Evolutionary conservation across 345 rosid species (phyloP).

Genomic region (Combretum micranthum): DNA sequence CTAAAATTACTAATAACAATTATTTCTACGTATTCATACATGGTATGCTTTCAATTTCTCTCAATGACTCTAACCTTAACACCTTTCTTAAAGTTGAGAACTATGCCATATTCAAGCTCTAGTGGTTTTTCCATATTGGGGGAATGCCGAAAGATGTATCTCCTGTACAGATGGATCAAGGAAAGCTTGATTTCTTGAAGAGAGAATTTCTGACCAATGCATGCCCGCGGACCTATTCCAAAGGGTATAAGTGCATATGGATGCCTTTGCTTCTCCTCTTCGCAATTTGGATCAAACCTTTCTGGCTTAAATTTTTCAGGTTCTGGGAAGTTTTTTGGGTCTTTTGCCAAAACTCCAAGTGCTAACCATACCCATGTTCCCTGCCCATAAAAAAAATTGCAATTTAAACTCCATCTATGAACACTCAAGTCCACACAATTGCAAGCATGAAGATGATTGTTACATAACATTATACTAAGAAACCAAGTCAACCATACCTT

Average conservation of each 20-base stretch:
- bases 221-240: conserved; percentile 89
- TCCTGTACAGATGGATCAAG: conserved; percentile 58
- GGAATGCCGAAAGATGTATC: conserved; percentile 59
- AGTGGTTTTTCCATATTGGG: conserved; percentile 76
- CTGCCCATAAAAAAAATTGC: conserved; percentile 20
- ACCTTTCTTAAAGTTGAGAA: conserved; percentile 78
- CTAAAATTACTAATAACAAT: too few species aligned
- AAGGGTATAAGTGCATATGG: conserved; percentile 83
- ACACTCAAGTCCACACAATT: neutral
- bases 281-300: conserved; percentile 66
- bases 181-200: conserved; percentile 76
- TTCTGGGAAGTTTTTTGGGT: conserved; percentile 79
- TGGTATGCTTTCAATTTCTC: conserved; percentile 19
- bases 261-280: conserved; percentile 79
- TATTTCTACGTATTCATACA: neutral
- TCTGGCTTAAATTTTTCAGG: conserved; percentile 84
- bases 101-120: conserved; percentile 67
- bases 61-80: conserved; percentile 58
- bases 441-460: neutral
- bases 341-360: conserved; percentile 76
- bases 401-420: neutral
- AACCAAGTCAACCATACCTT: conserved; percentile 35
- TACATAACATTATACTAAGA: too few species aligned
- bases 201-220: conserved; percentile 80
- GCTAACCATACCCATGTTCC: conserved; percentile 98